Evolutionary conservation across 169 alveolate species (phyloP).

Genomic region (Eimeria praecox): DNA sequence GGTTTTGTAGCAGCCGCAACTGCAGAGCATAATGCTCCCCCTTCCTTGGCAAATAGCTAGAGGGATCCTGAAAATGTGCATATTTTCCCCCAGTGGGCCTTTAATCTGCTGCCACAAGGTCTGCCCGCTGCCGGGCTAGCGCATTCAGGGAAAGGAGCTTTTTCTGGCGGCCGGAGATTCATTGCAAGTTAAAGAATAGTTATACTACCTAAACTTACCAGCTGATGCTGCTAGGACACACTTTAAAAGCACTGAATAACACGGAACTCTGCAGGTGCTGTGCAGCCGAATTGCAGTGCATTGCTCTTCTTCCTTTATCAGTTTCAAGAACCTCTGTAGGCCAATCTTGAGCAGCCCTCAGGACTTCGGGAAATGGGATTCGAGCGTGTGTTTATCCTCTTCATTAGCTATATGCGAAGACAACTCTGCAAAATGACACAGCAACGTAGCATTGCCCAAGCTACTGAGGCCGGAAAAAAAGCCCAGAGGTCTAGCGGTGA

Average conservation of each 20-base stretch:
- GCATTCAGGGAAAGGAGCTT: background rate
- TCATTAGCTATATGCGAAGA: too few relatives aligned
- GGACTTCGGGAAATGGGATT: too few relatives aligned
- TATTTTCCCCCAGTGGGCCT: background rate
- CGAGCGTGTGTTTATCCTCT: too few relatives aligned
- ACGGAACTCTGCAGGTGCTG: background rate
- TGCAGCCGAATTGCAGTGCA: too few relatives aligned
- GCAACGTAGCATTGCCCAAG: too few relatives aligned
- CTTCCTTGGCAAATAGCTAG: background rate
- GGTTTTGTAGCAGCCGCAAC: background rate
- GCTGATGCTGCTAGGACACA: background rate
- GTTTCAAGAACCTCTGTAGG: too few relatives aligned
- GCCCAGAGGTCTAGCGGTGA: background rate
- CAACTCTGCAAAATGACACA: too few relatives aligned
- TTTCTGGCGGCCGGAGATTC: background rate
- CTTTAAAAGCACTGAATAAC: background rate
- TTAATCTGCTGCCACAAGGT: background rate
- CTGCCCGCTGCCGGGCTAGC: background rate
- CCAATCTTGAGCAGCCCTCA: too few relatives aligned
- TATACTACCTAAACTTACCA: background rate
- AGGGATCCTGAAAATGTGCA: background rate
- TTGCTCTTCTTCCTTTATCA: too few relatives aligned
- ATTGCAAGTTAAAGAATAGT: background rate
- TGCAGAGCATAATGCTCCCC: background rate
- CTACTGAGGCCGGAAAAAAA: background rate